These are phyloP conservation scores for Xylariaceae sp. DNA, from an alignment of 2,329 filamentous ascomycete species.

Conservation along the genomic window DNA sequence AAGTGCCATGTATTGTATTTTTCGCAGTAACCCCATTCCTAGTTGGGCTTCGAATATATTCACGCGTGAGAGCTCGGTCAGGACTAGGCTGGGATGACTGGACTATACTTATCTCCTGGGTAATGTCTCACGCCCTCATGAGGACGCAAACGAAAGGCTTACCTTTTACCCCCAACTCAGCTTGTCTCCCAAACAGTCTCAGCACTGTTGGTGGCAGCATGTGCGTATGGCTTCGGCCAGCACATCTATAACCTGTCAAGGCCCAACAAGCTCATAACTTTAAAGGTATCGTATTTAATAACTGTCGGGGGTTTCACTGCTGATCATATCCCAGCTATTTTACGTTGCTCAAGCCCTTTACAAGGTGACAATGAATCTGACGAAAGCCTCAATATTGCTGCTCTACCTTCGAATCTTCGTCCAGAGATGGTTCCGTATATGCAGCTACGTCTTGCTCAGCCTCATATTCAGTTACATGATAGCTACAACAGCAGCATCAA, in stretches of 20 bases:
- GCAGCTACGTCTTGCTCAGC: constrained; percentile 19
- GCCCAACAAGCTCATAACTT: constrained; percentile 16
- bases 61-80: constrained; percentile 31
- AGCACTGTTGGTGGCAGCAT: constrained; percentile 25
- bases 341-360: constrained; percentile 30
- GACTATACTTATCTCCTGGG: constrained; percentile 30
- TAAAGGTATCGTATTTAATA: constrained; percentile 19
- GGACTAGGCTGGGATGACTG: constrained; percentile 38
- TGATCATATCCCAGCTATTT: constrained; percentile 18
- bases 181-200: background rate
- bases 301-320: background rate
- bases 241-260: constrained; percentile 14
- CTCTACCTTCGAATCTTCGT: constrained; percentile 30
- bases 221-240: constrained; percentile 26
- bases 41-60: constrained; percentile 35
- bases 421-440: constrained; percentile 24
- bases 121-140: constrained; percentile 7
- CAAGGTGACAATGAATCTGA: constrained; percentile 29
- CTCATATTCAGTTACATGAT: constrained; percentile 22
- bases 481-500: constrained; percentile 23
- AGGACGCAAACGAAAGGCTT: background rate
- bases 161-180: no score
- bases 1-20: constrained; percentile 37
- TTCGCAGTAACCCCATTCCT: constrained; percentile 38
- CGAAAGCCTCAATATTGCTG: constrained; percentile 28